These are phyloP conservation scores for Lodderomyces parapsilosis DNA, from an alignment of 1,139 yeast genomes.

Conservation along the genomic window DNA sequence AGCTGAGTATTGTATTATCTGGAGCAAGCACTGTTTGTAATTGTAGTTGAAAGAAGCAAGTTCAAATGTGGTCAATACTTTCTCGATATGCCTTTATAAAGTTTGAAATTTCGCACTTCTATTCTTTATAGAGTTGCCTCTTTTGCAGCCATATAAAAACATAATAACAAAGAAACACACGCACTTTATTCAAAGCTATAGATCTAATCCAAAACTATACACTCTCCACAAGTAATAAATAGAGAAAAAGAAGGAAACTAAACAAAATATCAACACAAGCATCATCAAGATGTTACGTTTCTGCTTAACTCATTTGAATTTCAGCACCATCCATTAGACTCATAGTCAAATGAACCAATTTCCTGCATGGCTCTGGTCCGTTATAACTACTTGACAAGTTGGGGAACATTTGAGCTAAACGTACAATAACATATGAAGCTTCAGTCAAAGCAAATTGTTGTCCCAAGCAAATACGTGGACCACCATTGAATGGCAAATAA, in stretches of 20 bases:
- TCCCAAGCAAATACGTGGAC: slow-evolving; percentile 45
- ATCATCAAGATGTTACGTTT: background rate
- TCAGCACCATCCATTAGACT: slow-evolving; percentile 25
- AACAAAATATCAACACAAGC: background rate
- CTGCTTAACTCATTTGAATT: slow-evolving; percentile 15
- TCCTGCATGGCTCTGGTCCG: slow-evolving; percentile 12
- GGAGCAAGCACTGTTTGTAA: background rate
- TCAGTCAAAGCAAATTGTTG: slow-evolving; percentile 49
- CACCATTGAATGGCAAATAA: slow-evolving; percentile 45
- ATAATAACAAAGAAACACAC: background rate
- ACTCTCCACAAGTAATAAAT: background rate
- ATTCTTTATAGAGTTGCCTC: background rate
- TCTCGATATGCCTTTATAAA: background rate
- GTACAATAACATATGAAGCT: slow-evolving; percentile 31
- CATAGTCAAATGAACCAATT: slow-evolving; percentile 33
- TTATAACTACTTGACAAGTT: slow-evolving; percentile 26
- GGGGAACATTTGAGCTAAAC: slow-evolving; percentile 35
- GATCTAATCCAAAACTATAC: background rate
- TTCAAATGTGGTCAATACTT: background rate
- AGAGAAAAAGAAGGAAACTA: background rate
- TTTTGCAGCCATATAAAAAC: background rate
- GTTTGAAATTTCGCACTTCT: too few species aligned
- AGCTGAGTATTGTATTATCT: too few species aligned
- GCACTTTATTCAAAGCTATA: background rate
- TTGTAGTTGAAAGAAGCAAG: background rate